Evolutionary conservation across 495 filamentous ascomycete genomes (phyloP).

Genomic region (Penicillium waksmanii): DNA sequence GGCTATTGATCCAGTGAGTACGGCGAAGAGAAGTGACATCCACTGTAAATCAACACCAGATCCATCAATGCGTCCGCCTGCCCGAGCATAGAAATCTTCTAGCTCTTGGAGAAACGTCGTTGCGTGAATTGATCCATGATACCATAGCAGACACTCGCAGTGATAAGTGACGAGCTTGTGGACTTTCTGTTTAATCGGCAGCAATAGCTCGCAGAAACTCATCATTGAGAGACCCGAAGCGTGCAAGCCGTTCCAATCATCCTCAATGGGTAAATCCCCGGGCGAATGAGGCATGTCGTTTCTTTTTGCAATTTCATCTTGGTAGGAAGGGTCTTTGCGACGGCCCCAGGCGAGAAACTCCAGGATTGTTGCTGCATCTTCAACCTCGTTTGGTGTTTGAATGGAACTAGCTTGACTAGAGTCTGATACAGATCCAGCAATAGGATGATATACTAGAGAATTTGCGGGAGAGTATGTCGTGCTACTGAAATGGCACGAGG

Average conservation of each 20-base stretch:
- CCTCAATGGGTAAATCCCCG: slow-evolving; percentile 25
- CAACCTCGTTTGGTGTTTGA: slow-evolving; percentile 26
- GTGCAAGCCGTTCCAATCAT: slow-evolving; percentile 19
- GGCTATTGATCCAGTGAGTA: slow-evolving; percentile 42
- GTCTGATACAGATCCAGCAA: slow-evolving; percentile 1
- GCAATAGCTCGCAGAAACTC: slow-evolving; percentile 34
- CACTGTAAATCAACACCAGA: slow-evolving; percentile 38
- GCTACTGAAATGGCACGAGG: slow-evolving; percentile 1
- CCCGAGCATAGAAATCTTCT: slow-evolving; percentile 33
- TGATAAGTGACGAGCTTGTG: slow-evolving; percentile 42
- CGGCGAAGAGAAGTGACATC: slow-evolving; percentile 44
- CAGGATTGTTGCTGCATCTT: slow-evolving; percentile 48
- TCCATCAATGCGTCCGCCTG: slow-evolving; percentile 25
- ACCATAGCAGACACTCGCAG: slow-evolving; percentile 42
- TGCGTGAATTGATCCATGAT: slow-evolving; percentile 42
- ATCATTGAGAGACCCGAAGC: slow-evolving; percentile 3
- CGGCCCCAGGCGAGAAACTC: slow-evolving; percentile 51
- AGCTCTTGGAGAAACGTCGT: slow-evolving; percentile 34
- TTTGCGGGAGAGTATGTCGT: slow-evolving; percentile 8
- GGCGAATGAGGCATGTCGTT: slow-evolving; percentile 27
- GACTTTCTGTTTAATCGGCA: slow-evolving; percentile 36
- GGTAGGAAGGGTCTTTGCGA: slow-evolving; percentile 41
- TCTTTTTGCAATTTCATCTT: slow-evolving; percentile 23
- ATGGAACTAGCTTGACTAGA: background rate
- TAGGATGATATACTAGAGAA: background rate